phyloP scores from a whole-genome alignment of 2,329 filamentous ascomycete genomes.

The Colletotrichum australisinense region DNA sequence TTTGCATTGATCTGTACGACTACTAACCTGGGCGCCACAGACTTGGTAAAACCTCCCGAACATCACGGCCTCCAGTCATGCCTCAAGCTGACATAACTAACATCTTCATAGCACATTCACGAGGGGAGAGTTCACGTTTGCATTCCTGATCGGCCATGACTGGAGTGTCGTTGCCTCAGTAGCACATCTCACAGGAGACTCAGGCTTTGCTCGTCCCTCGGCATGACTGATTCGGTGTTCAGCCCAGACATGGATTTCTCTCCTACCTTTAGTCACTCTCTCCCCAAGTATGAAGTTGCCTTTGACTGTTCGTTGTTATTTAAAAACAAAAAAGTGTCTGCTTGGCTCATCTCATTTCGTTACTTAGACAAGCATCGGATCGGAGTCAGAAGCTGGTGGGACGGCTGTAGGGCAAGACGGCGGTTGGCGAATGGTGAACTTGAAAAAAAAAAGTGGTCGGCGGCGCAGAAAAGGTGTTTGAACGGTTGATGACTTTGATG shows the following conservation, averaged over 20 bases:
- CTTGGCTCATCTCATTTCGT: constrained; percentile 31
- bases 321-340: constrained; percentile 5
- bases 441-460: neutral
- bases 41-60: constrained; percentile 45
- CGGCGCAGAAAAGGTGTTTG: constrained; percentile 15
- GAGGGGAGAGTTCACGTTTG: constrained; percentile 78
- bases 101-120: constrained; percentile 64
- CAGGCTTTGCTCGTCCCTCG: too few relatives aligned
- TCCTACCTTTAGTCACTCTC: neutral
- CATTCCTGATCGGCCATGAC: too few relatives aligned
- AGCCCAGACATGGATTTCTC: too few relatives aligned
- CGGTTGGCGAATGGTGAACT: neutral
- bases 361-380: constrained; percentile 29
- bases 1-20: neutral
- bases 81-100: constrained; percentile 28
- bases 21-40: constrained; percentile 42
- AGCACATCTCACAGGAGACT: too few relatives aligned
- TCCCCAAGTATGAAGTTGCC: neutral
- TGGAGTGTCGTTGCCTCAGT: too few relatives aligned
- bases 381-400: constrained; percentile 27
- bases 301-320: neutral
- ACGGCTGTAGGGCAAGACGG: constrained; percentile 16
- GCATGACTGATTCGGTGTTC: too few relatives aligned
- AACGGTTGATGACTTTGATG: neutral
- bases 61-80: neutral